Evolutionary conservation across 345 rosid genomes (phyloP).

Genomic region (Corymbia maculata): DNA sequence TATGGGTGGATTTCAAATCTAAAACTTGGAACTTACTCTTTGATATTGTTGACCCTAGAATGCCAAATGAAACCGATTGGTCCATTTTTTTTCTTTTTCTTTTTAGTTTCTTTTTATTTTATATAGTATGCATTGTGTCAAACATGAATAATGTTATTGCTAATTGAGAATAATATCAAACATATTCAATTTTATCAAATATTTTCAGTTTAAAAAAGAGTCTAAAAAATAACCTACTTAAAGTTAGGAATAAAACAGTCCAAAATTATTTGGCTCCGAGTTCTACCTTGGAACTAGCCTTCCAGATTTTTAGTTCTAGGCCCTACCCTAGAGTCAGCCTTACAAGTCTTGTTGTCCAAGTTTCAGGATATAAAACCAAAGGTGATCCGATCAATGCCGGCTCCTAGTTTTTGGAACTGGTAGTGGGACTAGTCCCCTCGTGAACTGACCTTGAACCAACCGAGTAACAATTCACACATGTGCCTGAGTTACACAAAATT

Average conservation of each 20-base stretch:
- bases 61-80: too few relatives aligned
- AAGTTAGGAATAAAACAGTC: neutral
- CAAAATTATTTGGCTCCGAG: rapidly evolving
- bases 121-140: neutral
- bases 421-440: neutral
- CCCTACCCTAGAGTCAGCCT: neutral
- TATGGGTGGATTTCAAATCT: neutral
- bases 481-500: rapidly evolving
- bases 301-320: rapidly evolving
- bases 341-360: rapidly evolving
- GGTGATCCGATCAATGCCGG: neutral
- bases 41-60: too few relatives aligned
- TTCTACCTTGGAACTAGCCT: neutral
- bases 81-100: rapidly evolving
- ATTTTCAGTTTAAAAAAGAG: neutral
- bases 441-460: too few relatives aligned
- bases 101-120: neutral
- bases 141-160: too few relatives aligned
- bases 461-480: too few relatives aligned
- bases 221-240: neutral
- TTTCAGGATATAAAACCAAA: too few relatives aligned
- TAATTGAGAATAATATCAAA: neutral
- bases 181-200: neutral
- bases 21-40: rapidly evolving
- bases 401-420: neutral